Evolutionary conservation across 2,329 filamentous ascomycete species (phyloP), one percentile per base, ranked within the genome.

Genomic region (Amesomyces nigricolor): DNA sequence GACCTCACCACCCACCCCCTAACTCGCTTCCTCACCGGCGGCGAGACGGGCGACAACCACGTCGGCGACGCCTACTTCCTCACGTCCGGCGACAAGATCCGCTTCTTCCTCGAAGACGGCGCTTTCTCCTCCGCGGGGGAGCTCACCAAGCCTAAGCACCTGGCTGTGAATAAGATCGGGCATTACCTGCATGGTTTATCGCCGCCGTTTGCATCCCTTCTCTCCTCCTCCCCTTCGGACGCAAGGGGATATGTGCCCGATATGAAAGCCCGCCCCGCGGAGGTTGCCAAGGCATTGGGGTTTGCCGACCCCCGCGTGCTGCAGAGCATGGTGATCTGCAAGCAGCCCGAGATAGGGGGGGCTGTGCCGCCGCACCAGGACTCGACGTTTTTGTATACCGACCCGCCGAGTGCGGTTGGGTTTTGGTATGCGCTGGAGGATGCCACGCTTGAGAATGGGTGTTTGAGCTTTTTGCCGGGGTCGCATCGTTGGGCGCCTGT

Each of bases 391-490:
- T 65, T 99, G 59, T 97, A 95, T 70, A 97, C 94, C 1, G 76
- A 91, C 62, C 87, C 89, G 38, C 92, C 92, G 0, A 88, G 83
- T 39, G 94, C 94, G 0, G 88, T 97, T 2, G 94, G 94, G 0
- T 97, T 92, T 75, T 99, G 94, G 94, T 95, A 96, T 71, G 94
- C 94, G 11, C 80, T 99, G 39, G 91, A 99, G 74, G 92, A 97
- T 71, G 89, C 90, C 19, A 92, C 88, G 7, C 75, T 78, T 0
- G 83, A 86, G 68, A 99, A 99, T 70, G 94, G 91, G 1, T 96
- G 91, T 65, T 71, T 99, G 66, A 89, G 86, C 60, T 96, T 97
- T 72, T 80, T 90, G 62, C 85, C 83, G 0, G 92, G 91, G 0
- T 90, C 86, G 62, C 92, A 97, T 68, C 62, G 66, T 65, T 84